phyloP scores from a whole-genome alignment of 164 flowering plant genomes.

The Aristolochia fimbriata region DNA sequence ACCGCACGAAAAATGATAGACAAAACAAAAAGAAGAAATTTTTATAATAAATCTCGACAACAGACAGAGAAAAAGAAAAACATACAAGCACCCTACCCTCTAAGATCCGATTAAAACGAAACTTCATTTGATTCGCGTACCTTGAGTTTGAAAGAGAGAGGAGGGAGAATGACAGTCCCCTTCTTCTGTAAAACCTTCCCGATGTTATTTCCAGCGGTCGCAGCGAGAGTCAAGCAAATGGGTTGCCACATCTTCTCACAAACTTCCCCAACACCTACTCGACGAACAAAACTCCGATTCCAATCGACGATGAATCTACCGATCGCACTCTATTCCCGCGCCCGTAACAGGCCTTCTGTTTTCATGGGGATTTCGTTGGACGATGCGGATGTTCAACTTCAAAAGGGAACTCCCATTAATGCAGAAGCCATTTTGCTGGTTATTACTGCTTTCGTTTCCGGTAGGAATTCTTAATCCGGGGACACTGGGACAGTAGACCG shows the following conservation, averaged over 20 bases:
- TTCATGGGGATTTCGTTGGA: background rate
- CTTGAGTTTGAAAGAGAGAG: slow-evolving; percentile 94
- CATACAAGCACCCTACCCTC: too few relatives aligned
- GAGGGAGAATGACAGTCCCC: slow-evolving; percentile 91
- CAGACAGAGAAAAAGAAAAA: too few relatives aligned
- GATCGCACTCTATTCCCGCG: background rate
- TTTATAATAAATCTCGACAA: too few relatives aligned
- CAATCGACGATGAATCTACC: background rate
- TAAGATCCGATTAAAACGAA: too few relatives aligned
- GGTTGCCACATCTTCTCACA: slow-evolving; percentile 71
- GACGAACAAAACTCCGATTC: background rate
- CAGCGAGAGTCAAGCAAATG: slow-evolving; percentile 68
- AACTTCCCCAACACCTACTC: background rate
- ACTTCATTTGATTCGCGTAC: slow-evolving; percentile 12
- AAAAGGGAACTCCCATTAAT: background rate
- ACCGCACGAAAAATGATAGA: too few relatives aligned
- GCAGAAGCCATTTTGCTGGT: too few relatives aligned
- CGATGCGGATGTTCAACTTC: background rate
- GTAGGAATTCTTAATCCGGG: too few relatives aligned
- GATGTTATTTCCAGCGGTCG: slow-evolving; percentile 95
- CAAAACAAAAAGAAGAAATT: too few relatives aligned
- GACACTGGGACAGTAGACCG: too few relatives aligned
- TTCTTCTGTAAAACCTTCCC: slow-evolving; percentile 97
- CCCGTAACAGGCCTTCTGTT: too few relatives aligned
- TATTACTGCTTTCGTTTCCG: too few relatives aligned